Conservation (phyloP, 1,284 basidiomycete species). For the Ustilago curta region DNA sequence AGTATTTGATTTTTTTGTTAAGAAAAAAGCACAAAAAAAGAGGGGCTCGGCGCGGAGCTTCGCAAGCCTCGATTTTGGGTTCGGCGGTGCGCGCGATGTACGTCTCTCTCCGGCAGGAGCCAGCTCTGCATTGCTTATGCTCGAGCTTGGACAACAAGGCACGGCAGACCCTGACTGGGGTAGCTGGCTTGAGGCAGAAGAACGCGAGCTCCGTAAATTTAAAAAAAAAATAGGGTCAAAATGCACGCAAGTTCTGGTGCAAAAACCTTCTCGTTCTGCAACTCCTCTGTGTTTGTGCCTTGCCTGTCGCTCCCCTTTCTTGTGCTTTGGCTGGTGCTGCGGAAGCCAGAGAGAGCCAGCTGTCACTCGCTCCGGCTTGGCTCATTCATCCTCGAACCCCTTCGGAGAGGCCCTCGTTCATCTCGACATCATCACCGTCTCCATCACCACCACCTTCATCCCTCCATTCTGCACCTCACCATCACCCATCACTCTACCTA, state of each 20-base stretch:
- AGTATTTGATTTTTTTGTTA: background rate
- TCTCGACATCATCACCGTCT: slow-evolving; percentile 12
- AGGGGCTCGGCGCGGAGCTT: background rate
- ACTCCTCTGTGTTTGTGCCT: background rate
- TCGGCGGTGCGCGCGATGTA: background rate
- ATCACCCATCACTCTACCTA: slow-evolving; percentile 6
- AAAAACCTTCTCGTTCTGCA: background rate
- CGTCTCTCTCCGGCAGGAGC: background rate
- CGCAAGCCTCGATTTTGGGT: background rate
- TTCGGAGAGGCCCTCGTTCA: background rate
- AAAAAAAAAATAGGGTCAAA: no score
- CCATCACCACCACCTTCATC: slow-evolving; percentile 1
- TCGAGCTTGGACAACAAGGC: no score
- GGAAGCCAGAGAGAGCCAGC: slow-evolving; percentile 20
- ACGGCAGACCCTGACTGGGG: no score
- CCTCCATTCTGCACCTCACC: background rate
- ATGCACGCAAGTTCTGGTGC: no score
- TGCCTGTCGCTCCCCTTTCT: slow-evolving; percentile 5
- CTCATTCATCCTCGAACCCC: slow-evolving; percentile 9
- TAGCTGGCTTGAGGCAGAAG: no score
- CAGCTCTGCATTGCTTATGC: background rate
- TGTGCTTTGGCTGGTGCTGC: slow-evolving; percentile 10
- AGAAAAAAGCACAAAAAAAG: background rate
- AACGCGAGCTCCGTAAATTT: no score
- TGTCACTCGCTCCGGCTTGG: slow-evolving; percentile 3